Base-by-base conservation (phyloP, 2,329 filamentous ascomycete genomes). In the Dactylonectria macrodidyma region DNA sequence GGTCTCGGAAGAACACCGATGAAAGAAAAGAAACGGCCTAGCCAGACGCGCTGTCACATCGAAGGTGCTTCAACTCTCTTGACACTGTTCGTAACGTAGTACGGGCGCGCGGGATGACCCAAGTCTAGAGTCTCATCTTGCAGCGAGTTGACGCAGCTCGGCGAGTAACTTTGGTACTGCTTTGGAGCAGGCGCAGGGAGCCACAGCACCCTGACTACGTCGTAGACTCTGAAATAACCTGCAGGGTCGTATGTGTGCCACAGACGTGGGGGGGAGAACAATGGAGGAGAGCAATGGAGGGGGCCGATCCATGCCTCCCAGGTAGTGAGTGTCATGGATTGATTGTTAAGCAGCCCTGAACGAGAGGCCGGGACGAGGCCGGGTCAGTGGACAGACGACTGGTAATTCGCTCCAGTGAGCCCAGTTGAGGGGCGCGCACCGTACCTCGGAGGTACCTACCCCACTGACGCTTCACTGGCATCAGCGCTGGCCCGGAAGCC, bases 311-410 rank as follows among this genome's bases (percentile, higher is more conserved):
- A 30, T 73, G 68, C 75, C 63, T 73, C 70, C 75, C 63, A 65
- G 66, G 62, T 47, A 57, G 22, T 66, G 26, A 30, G 26, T 30
- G 26, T 50, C 70, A 62, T 68, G 73, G 62, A 55, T 61, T 74
- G 73, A 75, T 75, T 75, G 67, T 75, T 75, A 74, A 75, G 70
- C 73, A 75, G 30, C 30, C 38, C 19, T 30, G 61, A 30, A 30
- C 30, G n/a, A 36, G 30, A 47, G 30, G 58, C 41, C 46, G 54
- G 30, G 16, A 44, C 57, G 3, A n/a, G 44, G 63, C 57, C 50
- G 50, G n/a, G 4, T 61, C 48, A 60, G 56, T 59, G 62, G 62
- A 65, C 36, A 16, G 62, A 19, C 16, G 48, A 34, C 10, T 22
- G 51, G 41, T 44, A 44, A n/a, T 44, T 44, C 41, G 14, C 41